These are phyloP conservation scores for Phytophthora constricta DNA, from an alignment of 352 stramenopile genomes.

Conservation along the genomic window DNA sequence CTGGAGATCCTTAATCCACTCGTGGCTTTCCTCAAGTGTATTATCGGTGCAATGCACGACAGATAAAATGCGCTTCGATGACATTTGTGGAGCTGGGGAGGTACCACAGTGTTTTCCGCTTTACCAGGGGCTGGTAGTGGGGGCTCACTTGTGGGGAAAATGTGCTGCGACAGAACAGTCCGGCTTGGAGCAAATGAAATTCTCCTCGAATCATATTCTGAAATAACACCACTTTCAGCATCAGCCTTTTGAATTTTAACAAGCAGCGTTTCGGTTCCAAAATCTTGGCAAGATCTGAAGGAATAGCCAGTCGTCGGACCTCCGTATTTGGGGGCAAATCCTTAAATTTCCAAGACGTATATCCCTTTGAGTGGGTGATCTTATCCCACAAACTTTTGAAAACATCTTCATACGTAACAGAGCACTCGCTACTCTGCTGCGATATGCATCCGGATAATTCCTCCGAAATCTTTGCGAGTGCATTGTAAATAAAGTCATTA, in stretches of 20 bases:
- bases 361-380: slow-evolving; percentile 31
- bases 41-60: slow-evolving; percentile 20
- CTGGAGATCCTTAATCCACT: slow-evolving; percentile 72
- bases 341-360: slow-evolving; percentile 45
- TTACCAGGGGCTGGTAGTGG: neutral
- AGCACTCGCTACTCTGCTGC: slow-evolving; percentile 10
- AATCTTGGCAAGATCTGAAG: slow-evolving; percentile 52
- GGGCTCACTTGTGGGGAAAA: slow-evolving; percentile 40
- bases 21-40: slow-evolving; percentile 32
- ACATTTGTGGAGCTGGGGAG: slow-evolving; percentile 20
- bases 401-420: slow-evolving; percentile 43
- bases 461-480: slow-evolving; percentile 35
- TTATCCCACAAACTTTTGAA: slow-evolving; percentile 52
- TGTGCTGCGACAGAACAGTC: slow-evolving; percentile 67
- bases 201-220: slow-evolving; percentile 35
- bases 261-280: slow-evolving; percentile 53
- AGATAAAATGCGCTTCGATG: slow-evolving; percentile 1
- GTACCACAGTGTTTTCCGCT: slow-evolving; percentile 1
- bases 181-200: slow-evolving; percentile 51
- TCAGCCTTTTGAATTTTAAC: slow-evolving; percentile 32
- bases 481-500: slow-evolving; percentile 30
- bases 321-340: slow-evolving; percentile 30
- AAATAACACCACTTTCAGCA: slow-evolving; percentile 5
- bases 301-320: slow-evolving; percentile 46
- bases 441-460: slow-evolving; percentile 42